A percentile compares a stretch with the other conserved stretches of the same genome.
Conservation (phyloP, 2,329 filamentous ascomycete species). For the Colletotrichum sp. region DNA sequence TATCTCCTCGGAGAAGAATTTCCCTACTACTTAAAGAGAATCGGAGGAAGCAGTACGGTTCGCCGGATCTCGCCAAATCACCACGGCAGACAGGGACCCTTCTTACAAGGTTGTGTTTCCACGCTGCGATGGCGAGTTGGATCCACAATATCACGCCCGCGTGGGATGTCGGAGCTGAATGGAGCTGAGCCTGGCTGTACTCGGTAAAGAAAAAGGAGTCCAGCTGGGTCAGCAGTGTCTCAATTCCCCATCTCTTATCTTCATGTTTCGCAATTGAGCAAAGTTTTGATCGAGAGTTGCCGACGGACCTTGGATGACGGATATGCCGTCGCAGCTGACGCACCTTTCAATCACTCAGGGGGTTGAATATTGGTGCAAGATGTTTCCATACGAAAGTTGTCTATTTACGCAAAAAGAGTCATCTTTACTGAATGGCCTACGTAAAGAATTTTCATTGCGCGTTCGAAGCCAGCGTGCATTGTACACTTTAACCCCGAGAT, state of each 20-base stretch:
- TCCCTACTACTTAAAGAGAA: not conserved
- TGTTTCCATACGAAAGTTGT: not conserved
- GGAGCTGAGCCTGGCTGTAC: not conserved
- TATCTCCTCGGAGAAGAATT: not conserved
- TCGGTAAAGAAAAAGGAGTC: not conserved
- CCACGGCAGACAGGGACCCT: not conserved
- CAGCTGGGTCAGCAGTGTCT: not conserved
- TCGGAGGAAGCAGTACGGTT: not conserved
- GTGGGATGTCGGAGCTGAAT: not conserved
- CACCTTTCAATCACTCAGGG: not conserved
- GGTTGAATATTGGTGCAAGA: not conserved
- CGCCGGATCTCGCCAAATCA: not conserved
- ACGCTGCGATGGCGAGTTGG: not conserved
- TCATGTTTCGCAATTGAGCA: not conserved
- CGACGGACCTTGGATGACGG: not conserved
- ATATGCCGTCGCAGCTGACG: not conserved
- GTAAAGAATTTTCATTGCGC: not conserved
- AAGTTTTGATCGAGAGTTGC: not conserved
- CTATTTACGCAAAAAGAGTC: not conserved
- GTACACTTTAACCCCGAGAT: not conserved
- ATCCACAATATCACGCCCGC: slow-evolving; percentile 9
- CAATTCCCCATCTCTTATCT: not conserved
- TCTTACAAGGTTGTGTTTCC: not conserved
- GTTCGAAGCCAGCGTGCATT: not conserved
- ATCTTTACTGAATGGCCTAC: not conserved